Base-by-base conservation (phyloP, 2,329 filamentous ascomycete species). In the Furcasterigmium furcatum region DNA sequence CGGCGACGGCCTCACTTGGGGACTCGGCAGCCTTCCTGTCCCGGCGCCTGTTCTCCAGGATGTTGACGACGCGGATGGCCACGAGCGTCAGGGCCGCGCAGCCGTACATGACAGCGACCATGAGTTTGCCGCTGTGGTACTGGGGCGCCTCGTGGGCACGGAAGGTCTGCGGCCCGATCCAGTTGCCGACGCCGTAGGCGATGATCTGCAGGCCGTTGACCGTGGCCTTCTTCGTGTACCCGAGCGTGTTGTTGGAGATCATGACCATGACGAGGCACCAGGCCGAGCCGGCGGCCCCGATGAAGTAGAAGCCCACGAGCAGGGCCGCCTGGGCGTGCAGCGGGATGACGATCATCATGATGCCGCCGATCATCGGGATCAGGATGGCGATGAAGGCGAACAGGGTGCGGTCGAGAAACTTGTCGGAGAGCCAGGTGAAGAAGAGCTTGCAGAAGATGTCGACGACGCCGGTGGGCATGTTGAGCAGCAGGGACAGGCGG, bases 221-320 rank as follows among this genome's bases (percentile, higher is more conserved):
- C 2, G 55, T 58, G 13, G 52, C 57, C 43, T 59, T 60, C 41
- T 61, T 61, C 13, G 59, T 61, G 46, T 61, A 56, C 1, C 59
- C 59, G 14, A 53, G 55, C 1, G 54, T 59, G 27, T 59, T 59
- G 48, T 57, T 58, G 5, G 55, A 56, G 43, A 57, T 58, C 49
- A 55, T 56, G 29, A 55, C 54, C 55, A 58, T 56, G 38, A 57
- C 45, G 16, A 58, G 45, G 20, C 55, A 57, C 54, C 58, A 57
- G 2, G 58, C 47, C 4, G 57, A 54, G 20, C 57, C 55, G 1
- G 55, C 50, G 2, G 53, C 52, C 10, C 54, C 54, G 12, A 57
- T 56, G 30, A 56, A 48, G 35, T 58, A 57, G 47, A 57, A 58
- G 14, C 55, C 55, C 1, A 56, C 34, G 2, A 58, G 47, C 9